Evolutionary conservation across 768 basidiomycete species (phyloP).

Genomic region (Kockovaella imperatae): DNA sequence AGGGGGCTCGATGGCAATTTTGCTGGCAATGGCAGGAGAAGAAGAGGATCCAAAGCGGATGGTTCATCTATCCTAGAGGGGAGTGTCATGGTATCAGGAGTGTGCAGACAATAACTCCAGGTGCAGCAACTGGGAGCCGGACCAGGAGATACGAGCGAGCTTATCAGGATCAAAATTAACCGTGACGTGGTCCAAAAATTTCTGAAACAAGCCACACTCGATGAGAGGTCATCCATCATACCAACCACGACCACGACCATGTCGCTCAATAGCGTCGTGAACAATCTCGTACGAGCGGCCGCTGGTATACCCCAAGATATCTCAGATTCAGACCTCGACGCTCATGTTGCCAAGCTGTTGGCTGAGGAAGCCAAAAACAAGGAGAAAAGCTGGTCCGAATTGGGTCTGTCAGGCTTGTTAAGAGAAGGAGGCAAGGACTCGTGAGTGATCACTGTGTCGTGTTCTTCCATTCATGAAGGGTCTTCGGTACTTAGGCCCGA

Average conservation of each 20-base stretch:
- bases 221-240: background rate
- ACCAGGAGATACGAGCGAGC: no score
- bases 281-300: slow-evolving; percentile 41
- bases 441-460: slow-evolving; percentile 16
- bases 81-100: slow-evolving; percentile 21
- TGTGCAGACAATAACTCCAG: no score
- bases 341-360: slow-evolving; percentile 83
- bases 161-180: no score
- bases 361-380: slow-evolving; percentile 88
- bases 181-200: no score
- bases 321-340: slow-evolving; percentile 75
- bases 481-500: slow-evolving; percentile 51
- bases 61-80: slow-evolving; percentile 16
- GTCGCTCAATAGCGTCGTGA: slow-evolving; percentile 38
- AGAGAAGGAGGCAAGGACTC: slow-evolving; percentile 17
- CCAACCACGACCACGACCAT: slow-evolving; percentile 5
- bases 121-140: no score
- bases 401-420: slow-evolving; percentile 73
- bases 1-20: slow-evolving; percentile 17
- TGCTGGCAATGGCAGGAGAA: slow-evolving; percentile 26
- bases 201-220: no score
- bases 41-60: slow-evolving; percentile 26
- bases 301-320: slow-evolving; percentile 37
- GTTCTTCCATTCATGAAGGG: background rate
- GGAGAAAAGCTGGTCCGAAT: slow-evolving; percentile 64